Evolutionary conservation across 345 rosid species (phyloP).

Genomic region (Hirschfeldia incana): DNA sequence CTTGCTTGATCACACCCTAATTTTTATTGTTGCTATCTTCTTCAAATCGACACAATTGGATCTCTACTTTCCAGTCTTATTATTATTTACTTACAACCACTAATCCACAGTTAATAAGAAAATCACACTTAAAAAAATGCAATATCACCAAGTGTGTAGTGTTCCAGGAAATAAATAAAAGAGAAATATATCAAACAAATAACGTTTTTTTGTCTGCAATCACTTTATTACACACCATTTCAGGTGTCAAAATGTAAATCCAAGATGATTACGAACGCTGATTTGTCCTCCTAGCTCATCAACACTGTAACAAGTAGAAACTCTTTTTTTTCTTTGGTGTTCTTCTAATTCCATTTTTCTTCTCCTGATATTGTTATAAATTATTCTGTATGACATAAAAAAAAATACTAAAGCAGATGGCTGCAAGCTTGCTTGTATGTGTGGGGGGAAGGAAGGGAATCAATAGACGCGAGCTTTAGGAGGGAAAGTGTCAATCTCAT

Average conservation of each 20-base stretch:
- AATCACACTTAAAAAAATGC: neutral
- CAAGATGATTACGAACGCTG: neutral
- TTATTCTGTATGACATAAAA: neutral
- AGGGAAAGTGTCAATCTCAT: constrained; percentile 82
- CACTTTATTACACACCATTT: neutral
- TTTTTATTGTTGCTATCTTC: neutral
- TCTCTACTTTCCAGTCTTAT: neutral
- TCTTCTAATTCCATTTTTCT: constrained; percentile 1
- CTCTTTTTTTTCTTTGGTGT: neutral
- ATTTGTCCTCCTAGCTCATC: constrained; percentile 4
- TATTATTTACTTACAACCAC: neutral
- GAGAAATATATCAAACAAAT: constrained; percentile 5
- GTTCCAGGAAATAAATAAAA: neutral
- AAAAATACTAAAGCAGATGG: neutral
- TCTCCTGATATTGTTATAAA: neutral
- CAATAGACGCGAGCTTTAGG: constrained; percentile 98
- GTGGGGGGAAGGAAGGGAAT: constrained; percentile 10
- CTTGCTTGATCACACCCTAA: neutral
- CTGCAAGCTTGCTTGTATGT: neutral
- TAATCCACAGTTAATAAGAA: neutral
- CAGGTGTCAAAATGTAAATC: constrained; percentile 4
- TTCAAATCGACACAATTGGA: neutral
- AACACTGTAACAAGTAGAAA: neutral
- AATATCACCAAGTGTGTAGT: neutral
- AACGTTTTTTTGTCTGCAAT: neutral